Conservation (phyloP, 2,329 filamentous ascomycete species). For the Fusarium citri region DNA sequence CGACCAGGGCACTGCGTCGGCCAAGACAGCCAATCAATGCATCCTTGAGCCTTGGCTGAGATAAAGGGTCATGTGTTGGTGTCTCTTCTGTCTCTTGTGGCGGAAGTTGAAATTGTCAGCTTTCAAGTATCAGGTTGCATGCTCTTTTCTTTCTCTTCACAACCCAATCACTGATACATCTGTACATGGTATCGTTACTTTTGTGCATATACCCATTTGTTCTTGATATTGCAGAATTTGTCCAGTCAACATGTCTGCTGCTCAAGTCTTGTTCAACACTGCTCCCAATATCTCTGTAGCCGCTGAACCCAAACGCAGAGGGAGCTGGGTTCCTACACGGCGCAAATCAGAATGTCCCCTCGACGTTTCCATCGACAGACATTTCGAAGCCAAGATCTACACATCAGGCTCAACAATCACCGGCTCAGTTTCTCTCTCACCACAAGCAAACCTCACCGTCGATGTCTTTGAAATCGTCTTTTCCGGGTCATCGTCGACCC, state of each 20-base stretch:
- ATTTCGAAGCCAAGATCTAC: conserved; percentile 36
- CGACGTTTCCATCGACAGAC: conserved; percentile 33
- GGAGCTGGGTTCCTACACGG: conserved; percentile 26
- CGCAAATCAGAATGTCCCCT: conserved; percentile 20
- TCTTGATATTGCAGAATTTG: background rate
- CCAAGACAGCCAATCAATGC: conserved; percentile 14
- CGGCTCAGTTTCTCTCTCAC: conserved; percentile 16
- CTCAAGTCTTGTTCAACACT: conserved; percentile 14
- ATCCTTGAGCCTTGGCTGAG: conserved; percentile 17
- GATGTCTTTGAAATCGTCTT: conserved; percentile 29
- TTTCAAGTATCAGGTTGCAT: conserved; percentile 19
- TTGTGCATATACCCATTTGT: background rate
- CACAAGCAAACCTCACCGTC: conserved; percentile 19
- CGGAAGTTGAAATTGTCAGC: conserved; percentile 25
- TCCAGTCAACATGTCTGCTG: conserved; percentile 8
- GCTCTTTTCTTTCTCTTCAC: background rate
- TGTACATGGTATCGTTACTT: too few species aligned
- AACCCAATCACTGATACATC: accelerated
- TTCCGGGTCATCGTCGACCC: conserved; percentile 1
- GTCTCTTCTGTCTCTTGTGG: conserved; percentile 22
- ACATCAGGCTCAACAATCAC: conserved; percentile 33
- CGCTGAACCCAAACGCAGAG: conserved; percentile 15
- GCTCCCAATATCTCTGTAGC: background rate
- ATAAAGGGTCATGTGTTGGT: conserved; percentile 34
- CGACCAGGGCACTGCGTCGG: conserved; percentile 17